Evolutionary conservation across 2,329 filamentous ascomycete species (phyloP), one percentile per base, ranked within the genome.

Genomic region (Trichophyton rubrum): DNA sequence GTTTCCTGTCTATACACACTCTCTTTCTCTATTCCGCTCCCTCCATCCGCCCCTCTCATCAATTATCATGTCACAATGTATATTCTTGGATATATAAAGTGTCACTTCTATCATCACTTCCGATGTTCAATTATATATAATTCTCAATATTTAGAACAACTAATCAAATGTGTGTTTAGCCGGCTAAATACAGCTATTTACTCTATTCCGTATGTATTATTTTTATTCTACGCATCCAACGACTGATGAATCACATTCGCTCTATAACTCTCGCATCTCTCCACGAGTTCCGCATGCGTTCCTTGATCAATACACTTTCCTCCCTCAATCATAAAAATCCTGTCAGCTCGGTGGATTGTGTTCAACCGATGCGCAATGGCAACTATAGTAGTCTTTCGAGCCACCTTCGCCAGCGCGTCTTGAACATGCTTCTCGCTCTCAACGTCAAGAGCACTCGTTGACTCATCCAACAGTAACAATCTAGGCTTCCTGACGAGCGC

Each of bases 321-420:
- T 3, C 72, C 74, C 61, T 82, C 79, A 22, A 81, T 73, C 22
- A 75, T 63, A 22, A 95, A 89, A 65, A 96, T 96, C 67, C 91
- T 91, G 72, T 96, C 88, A 0, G 91, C 90, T 63, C 68, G 68
- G 58, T 69, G 67, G 9, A 76, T 75, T 13, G 74, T 77, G 58
- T 73, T 70, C 57, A 76, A 65, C 33, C 74, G 70, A 65, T 76
- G 74, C 1, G 74, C 72, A 63, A 76, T 75, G 2, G 73, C 73
- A 57, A 77, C 68, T 33, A 74, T 69, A 9, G 74, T 76, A 11
- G 70, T 73, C 11, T 68, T 66, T 13, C 66, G 66, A 5, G 68
- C 68, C 6, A 69, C 67, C 58, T 68, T 70, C 30, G 67, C 71
- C 35, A 77, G 63, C 9, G 70, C 73, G 45, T 75, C 71, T 60